Evolutionary conservation across 1,139 yeast genomes (phyloP).

Genomic region (Blastobotrys ciferrii): DNA sequence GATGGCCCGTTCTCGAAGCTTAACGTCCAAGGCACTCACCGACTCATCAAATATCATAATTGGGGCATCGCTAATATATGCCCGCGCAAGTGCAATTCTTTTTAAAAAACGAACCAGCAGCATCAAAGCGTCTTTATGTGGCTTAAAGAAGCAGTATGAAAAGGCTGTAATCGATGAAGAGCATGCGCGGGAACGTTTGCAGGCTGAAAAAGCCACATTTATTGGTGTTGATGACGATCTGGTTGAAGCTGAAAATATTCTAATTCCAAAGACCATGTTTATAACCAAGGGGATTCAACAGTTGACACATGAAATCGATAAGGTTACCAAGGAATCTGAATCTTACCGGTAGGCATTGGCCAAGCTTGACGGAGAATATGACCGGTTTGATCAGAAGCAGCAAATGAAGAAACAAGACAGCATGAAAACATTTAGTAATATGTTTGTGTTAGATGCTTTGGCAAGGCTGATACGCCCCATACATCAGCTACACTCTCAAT

Average conservation of each 20-base stretch:
- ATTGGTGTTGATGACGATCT: slow-evolving; percentile 78
- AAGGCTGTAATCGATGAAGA: slow-evolving; percentile 38
- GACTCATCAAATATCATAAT: slow-evolving; percentile 83
- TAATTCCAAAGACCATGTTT: slow-evolving; percentile 52
- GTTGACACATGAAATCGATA: slow-evolving; percentile 62
- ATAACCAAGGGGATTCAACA: slow-evolving; percentile 57
- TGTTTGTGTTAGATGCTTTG: slow-evolving; percentile 31
- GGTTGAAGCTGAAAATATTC: slow-evolving; percentile 54
- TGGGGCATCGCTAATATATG: slow-evolving; percentile 66
- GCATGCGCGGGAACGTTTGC: slow-evolving; percentile 46
- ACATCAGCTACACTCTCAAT: no score
- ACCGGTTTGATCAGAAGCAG: slow-evolving; percentile 73
- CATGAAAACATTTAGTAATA: neutral
- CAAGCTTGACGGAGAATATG: slow-evolving; percentile 53
- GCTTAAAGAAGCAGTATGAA: slow-evolving; percentile 35
- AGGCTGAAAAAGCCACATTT: slow-evolving; percentile 60
- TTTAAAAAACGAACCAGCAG: slow-evolving; percentile 42
- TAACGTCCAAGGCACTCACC: slow-evolving; percentile 70
- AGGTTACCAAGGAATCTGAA: slow-evolving; percentile 44
- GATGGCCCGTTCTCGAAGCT: slow-evolving; percentile 47
- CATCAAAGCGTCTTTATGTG: slow-evolving; percentile 39
- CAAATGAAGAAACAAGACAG: slow-evolving; percentile 47
- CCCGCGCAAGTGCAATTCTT: slow-evolving; percentile 78
- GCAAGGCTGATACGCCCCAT: slow-evolving; percentile 38
- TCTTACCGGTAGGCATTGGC: slow-evolving; percentile 47